These are phyloP conservation scores for Stachybotrys chlorohalonatus DNA, from an alignment of 2,329 filamentous ascomycete species.

Conservation along the genomic window DNA sequence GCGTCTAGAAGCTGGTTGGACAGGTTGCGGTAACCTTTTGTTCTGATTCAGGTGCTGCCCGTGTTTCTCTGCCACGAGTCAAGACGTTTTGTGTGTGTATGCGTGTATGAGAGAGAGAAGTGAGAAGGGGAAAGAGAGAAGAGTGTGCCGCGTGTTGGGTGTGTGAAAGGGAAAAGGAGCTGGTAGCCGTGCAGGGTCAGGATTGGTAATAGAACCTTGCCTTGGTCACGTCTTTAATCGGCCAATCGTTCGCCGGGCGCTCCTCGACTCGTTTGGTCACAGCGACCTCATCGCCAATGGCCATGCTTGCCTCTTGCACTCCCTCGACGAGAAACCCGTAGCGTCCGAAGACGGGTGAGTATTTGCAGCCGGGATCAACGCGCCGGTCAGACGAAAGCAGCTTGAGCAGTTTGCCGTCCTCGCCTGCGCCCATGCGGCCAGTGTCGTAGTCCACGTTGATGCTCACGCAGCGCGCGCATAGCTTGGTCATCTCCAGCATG, in stretches of 20 bases:
- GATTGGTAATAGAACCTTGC: slow-evolving; percentile 14
- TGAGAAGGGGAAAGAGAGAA: neutral
- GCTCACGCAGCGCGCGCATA: slow-evolving; percentile 60
- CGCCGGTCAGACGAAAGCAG: slow-evolving; percentile 61
- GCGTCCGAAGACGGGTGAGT: slow-evolving; percentile 62
- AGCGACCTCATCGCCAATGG: slow-evolving; percentile 46
- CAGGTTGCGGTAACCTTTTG: no score
- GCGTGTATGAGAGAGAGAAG: neutral
- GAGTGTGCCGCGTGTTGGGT: neutral
- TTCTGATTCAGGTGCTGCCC: no score
- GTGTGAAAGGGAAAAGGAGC: neutral
- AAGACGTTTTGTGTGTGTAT: neutral
- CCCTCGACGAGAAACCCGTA: slow-evolving; percentile 51
- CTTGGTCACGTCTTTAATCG: slow-evolving; percentile 12
- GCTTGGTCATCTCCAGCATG: slow-evolving; percentile 52
- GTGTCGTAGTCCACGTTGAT: slow-evolving; percentile 65
- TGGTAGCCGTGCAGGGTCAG: neutral
- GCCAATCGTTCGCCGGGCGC: slow-evolving; percentile 46
- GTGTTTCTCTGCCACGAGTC: neutral
- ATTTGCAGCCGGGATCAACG: slow-evolving; percentile 60
- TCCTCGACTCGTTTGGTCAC: slow-evolving; percentile 41
- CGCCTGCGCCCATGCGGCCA: slow-evolving; percentile 47
- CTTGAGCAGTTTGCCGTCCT: slow-evolving; percentile 55
- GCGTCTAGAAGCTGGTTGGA: neutral
- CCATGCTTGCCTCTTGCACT: slow-evolving; percentile 23